Evolutionary conservation across 352 stramenopile species (phyloP).

Genomic region (Pythium rhizo-oryzae): DNA sequence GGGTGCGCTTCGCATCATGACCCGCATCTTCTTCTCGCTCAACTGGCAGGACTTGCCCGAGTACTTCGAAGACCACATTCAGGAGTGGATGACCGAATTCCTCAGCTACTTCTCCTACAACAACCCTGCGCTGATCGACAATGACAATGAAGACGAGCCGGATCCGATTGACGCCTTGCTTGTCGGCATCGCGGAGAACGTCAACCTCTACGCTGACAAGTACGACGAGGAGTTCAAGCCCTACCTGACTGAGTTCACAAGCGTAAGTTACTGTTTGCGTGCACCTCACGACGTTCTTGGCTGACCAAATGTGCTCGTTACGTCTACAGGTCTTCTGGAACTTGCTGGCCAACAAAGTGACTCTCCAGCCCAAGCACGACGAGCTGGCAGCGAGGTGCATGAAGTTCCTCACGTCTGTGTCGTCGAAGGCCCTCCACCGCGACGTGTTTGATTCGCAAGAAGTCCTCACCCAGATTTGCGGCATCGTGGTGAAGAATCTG

Average conservation of each 20-base stretch:
- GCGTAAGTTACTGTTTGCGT: constrained; percentile 26
- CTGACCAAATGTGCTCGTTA: neutral
- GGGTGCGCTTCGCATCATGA: constrained; percentile 90
- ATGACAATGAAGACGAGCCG: constrained; percentile 92
- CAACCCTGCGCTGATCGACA: constrained; percentile 91
- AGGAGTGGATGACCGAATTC: constrained; percentile 97
- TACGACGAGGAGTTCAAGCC: constrained; percentile 99
- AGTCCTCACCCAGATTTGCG: constrained; percentile 91
- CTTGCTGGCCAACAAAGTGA: constrained; percentile 71
- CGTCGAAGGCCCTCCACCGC: constrained; percentile 94
- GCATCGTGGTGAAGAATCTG: constrained; percentile 98
- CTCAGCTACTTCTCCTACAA: constrained; percentile 94
- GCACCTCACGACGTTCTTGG: neutral
- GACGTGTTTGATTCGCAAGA: constrained; percentile 84
- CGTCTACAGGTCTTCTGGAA: constrained; percentile 64
- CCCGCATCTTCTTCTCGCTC: constrained; percentile 98
- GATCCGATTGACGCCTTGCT: constrained; percentile 94
- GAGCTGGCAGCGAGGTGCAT: constrained; percentile 96
- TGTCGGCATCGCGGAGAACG: constrained; percentile 97
- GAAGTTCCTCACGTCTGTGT: constrained; percentile 97
- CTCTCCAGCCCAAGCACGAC: constrained; percentile 93
- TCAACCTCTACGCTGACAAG: constrained; percentile 98
- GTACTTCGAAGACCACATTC: constrained; percentile 99
- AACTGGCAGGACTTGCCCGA: constrained; percentile 99
- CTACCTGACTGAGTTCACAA: constrained; percentile 95